A percentile compares a stretch with the other conserved stretches of the same genome.
Evolutionary conservation across 2,329 filamentous ascomycete genomes (phyloP).

Genomic region (Rosellinia necatrix): DNA sequence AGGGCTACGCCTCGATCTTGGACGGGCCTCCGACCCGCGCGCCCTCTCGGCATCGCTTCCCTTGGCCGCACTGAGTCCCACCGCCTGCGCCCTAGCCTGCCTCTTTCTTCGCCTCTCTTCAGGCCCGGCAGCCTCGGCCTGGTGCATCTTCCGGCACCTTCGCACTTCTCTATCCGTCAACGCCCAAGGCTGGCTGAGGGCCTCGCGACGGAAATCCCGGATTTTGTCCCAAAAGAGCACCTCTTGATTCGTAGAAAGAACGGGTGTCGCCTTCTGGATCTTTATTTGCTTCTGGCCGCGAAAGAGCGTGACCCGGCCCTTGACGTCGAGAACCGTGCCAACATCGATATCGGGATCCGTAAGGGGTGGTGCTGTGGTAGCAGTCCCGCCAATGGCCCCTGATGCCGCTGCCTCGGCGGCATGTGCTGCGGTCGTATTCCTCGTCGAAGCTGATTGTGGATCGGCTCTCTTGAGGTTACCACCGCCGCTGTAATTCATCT

Average conservation of each 20-base stretch:
- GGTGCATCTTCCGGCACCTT: constrained; percentile 54
- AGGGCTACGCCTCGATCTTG: background rate
- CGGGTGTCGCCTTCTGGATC: constrained; percentile 53
- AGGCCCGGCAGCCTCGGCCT: constrained; percentile 37
- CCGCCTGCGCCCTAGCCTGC: constrained; percentile 23
- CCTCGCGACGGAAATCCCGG: constrained; percentile 52
- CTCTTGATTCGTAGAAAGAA: constrained; percentile 61
- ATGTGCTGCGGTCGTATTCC: background rate
- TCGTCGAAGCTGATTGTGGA: background rate
- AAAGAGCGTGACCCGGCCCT: constrained; percentile 55
- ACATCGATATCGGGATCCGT: constrained; percentile 47
- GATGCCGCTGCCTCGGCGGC: background rate
- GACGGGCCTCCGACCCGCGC: background rate
- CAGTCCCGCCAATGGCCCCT: background rate
- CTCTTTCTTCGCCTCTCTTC: constrained; percentile 31
- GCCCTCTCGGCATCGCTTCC: background rate
- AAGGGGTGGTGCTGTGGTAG: constrained; percentile 13
- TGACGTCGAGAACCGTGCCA: constrained; percentile 61
- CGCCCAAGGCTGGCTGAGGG: constrained; percentile 61
- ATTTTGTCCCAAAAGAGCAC: constrained; percentile 63
- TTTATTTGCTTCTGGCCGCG: constrained; percentile 57
- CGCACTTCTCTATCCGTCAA: constrained; percentile 54
- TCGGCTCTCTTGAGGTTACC: background rate
- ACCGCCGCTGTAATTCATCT: background rate
- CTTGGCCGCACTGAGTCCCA: background rate